Base-by-base conservation (phyloP, 805 yeast genomes). In the Ogataea neopini region DNA sequence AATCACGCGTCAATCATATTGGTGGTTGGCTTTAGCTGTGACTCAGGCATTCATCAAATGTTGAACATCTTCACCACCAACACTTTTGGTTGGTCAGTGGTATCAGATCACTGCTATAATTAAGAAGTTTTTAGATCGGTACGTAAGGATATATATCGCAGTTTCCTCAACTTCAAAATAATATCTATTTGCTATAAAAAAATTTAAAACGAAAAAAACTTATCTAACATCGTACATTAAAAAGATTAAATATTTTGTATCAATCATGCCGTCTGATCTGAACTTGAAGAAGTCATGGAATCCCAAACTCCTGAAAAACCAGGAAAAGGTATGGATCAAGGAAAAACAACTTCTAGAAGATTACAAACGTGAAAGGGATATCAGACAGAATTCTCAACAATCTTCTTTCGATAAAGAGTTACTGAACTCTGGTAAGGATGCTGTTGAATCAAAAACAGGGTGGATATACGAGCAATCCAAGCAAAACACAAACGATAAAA, bases 271-370 rank as follows among this genome's bases (percentile, higher is more conserved):
- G 1, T 88, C 90, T 4, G 96, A 91, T 65, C 74, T 92, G 52
- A 92, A 92, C 63, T 67, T 91, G 47, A 86, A 92, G 70, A 92
- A 92, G 64, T 92, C 98, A 51, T 92, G 98, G 99, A 89, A 92
- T 66, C 97, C 99, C 2, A 91, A 86, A 40, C 73, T 88, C 43
- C 72, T 87, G 62, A 87, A 85, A 63, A 92, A 92, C 72, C 89
- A 84, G 67, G 84, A 83, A 54, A 86, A 84, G 59, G 91, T 92
- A 29, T 86, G 96, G 92, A 75, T 81, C 54, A 75, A 73, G 45
- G 97, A 94, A 60, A 90, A 88, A 61, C 84, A 84, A 34, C 82
- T 86, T 7, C 68, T 88, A 6, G 77, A 77, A n/a, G 95, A 88
- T 58, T 77, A 83, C 40, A 77, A 78, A 54, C 77, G 78, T 59